phyloP scores from a whole-genome alignment of 2,329 filamentous ascomycete species.

The Fusarium nygamai region DNA sequence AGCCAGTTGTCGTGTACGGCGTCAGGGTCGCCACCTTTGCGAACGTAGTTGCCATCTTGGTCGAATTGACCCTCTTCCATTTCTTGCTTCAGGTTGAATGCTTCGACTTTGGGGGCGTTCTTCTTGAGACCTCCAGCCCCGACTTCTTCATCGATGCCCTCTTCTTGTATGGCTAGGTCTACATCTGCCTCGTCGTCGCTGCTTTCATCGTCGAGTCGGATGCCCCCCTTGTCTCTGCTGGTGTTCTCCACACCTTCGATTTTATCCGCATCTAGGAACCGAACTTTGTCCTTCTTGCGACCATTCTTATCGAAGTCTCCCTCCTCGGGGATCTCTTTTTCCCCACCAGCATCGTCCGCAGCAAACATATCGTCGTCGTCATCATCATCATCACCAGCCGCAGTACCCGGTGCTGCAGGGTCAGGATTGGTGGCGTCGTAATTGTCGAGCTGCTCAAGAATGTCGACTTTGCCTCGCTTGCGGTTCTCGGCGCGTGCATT shows the following conservation, averaged over 20 bases:
- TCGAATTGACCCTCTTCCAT: slow-evolving; percentile 95
- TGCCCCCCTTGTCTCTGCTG: slow-evolving; percentile 78
- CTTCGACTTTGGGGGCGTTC: slow-evolving; percentile 92
- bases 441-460: slow-evolving; percentile 64
- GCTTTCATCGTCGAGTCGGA: slow-evolving; percentile 68
- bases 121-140: slow-evolving; percentile 91
- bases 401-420: slow-evolving; percentile 57
- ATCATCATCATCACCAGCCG: slow-evolving; percentile 67
- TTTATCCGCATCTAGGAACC: slow-evolving; percentile 65
- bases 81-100: slow-evolving; percentile 92
- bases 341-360: slow-evolving; percentile 66
- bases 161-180: slow-evolving; percentile 76
- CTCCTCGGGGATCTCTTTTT: slow-evolving; percentile 46
- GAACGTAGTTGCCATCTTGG: slow-evolving; percentile 88
- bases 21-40: slow-evolving; percentile 89
- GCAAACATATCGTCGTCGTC: slow-evolving; percentile 78
- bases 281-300: slow-evolving; percentile 71
- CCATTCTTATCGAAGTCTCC: slow-evolving; percentile 51
- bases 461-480: slow-evolving; percentile 59
- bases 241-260: slow-evolving; percentile 83
- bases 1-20: slow-evolving; percentile 93
- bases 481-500: slow-evolving; percentile 75
- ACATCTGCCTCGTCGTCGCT: slow-evolving; percentile 74
- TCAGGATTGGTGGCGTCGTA: slow-evolving; percentile 60
- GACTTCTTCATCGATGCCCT: slow-evolving; percentile 86